Conservation (phyloP, 371 early-diverging fungal species). For the Choanephora cucurbitarum region DNA sequence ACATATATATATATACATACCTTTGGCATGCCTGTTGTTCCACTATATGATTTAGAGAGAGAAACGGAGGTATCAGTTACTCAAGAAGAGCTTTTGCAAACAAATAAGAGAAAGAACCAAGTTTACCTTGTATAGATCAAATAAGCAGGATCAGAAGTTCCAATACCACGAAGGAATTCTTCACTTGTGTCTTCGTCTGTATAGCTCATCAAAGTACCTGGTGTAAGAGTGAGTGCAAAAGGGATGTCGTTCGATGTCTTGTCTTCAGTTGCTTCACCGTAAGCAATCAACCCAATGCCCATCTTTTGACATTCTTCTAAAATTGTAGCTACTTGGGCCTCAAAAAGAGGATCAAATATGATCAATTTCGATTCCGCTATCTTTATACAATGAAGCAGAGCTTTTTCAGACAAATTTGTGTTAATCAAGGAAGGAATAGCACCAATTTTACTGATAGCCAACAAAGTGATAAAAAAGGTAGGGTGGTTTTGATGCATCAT, state of each 20-base stretch:
- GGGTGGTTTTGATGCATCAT: constrained; percentile 38
- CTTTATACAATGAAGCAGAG: constrained; percentile 33
- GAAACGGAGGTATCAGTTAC: neutral
- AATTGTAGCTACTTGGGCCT: constrained; percentile 15
- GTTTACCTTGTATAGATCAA: constrained; percentile 54
- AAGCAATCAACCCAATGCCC: constrained; percentile 14
- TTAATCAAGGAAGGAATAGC: constrained; percentile 35
- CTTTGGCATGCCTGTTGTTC: constrained; percentile 48
- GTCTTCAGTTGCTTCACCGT: constrained; percentile 31
- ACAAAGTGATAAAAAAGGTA: constrained; percentile 25
- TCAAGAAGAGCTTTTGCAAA: neutral
- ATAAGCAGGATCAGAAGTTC: constrained; percentile 38
- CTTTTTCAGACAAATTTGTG: constrained; percentile 28
- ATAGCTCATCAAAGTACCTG: constrained; percentile 22
- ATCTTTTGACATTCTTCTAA: constrained; percentile 3
- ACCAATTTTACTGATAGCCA: constrained; percentile 37
- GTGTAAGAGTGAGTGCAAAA: constrained; percentile 33
- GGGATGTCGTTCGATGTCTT: constrained; percentile 22
- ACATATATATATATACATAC: constrained; percentile 8
- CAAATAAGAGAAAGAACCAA: too few relatives aligned
- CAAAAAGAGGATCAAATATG: constrained; percentile 33
- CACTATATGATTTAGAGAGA: constrained; percentile 23
- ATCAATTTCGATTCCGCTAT: constrained; percentile 28
- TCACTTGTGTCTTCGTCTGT: constrained; percentile 38
- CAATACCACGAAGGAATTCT: constrained; percentile 25